These are phyloP conservation scores for Fusarium newnesense DNA, from an alignment of 2,329 filamentous ascomycete species.

Conservation along the genomic window DNA sequence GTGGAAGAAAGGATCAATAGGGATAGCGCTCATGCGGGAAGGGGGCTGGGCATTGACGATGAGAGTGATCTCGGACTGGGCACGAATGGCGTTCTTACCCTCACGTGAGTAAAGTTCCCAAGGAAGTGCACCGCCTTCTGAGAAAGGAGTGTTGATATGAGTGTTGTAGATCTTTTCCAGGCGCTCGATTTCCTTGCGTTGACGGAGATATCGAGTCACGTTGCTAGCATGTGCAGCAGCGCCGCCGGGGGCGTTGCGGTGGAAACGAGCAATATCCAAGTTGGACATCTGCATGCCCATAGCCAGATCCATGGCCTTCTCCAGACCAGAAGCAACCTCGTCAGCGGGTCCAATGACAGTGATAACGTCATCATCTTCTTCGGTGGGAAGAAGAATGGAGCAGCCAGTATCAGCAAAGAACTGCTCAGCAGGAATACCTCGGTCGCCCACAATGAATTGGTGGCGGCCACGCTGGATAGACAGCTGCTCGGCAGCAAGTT, in stretches of 20 bases:
- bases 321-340: constrained; percentile 77
- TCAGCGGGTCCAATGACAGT: constrained; percentile 85
- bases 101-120: constrained; percentile 93
- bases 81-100: constrained; percentile 82
- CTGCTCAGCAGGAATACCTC: constrained; percentile 81
- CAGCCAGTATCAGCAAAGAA: constrained; percentile 94
- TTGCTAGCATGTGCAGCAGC: constrained; percentile 83
- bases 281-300: constrained; percentile 86
- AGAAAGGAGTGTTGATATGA: constrained; percentile 85
- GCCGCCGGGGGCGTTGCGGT: constrained; percentile 77
- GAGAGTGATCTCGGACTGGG: constrained; percentile 78
- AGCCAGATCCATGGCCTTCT: constrained; percentile 88
- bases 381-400: constrained; percentile 81
- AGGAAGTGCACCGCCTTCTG: constrained; percentile 74
- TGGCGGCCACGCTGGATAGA: constrained; percentile 88
- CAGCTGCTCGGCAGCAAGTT: constrained; percentile 81
- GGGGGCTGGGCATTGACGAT: constrained; percentile 81
- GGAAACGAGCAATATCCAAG: constrained; percentile 83
- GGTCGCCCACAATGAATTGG: constrained; percentile 92
- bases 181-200: constrained; percentile 82
- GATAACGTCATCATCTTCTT: constrained; percentile 83
- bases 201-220: constrained; percentile 86
- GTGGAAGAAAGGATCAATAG: constrained; percentile 83
- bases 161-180: constrained; percentile 83
- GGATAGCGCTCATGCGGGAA: constrained; percentile 72